These are phyloP conservation scores for Aspergillus ostianus DNA, from an alignment of 495 filamentous ascomycete species.

Conservation along the genomic window DNA sequence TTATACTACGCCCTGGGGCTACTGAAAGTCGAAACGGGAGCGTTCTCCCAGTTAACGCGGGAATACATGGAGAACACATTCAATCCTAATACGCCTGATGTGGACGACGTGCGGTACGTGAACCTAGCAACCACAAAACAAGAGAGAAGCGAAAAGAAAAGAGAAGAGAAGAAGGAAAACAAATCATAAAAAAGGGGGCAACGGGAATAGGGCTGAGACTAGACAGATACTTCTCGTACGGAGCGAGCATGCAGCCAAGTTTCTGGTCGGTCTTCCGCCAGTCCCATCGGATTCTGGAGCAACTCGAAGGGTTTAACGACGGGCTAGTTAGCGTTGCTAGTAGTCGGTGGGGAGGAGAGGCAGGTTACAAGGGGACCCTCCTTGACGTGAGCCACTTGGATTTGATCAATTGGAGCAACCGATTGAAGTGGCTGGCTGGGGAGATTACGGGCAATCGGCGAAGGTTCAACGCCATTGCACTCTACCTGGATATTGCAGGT, in stretches of 20 bases:
- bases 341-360: constrained; percentile 73
- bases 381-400: constrained; percentile 85
- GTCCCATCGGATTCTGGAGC: constrained; percentile 67
- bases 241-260: constrained; percentile 66
- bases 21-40: constrained; percentile 72
- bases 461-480: constrained; percentile 91
- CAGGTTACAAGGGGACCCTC: constrained; percentile 82
- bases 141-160: too few species aligned
- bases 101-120: constrained; percentile 60
- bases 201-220: constrained; percentile 18
- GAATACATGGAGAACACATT: constrained; percentile 80
- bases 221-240: constrained; percentile 82
- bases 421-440: constrained; percentile 67
- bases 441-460: constrained; percentile 65
- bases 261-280: constrained; percentile 72
- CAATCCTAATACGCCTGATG: constrained; percentile 76
- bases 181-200: not conserved
- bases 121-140: not conserved
- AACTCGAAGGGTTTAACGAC: constrained; percentile 81
- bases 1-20: constrained; percentile 67
- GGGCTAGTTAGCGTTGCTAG: constrained; percentile 88
- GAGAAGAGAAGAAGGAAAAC: too few species aligned
- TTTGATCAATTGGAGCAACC: constrained; percentile 94
- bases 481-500: constrained; percentile 88
- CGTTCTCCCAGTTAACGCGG: constrained; percentile 81